These are phyloP conservation scores for Phanerochaete sordida DNA, from an alignment of 768 basidiomycete species.

Conservation along the genomic window DNA sequence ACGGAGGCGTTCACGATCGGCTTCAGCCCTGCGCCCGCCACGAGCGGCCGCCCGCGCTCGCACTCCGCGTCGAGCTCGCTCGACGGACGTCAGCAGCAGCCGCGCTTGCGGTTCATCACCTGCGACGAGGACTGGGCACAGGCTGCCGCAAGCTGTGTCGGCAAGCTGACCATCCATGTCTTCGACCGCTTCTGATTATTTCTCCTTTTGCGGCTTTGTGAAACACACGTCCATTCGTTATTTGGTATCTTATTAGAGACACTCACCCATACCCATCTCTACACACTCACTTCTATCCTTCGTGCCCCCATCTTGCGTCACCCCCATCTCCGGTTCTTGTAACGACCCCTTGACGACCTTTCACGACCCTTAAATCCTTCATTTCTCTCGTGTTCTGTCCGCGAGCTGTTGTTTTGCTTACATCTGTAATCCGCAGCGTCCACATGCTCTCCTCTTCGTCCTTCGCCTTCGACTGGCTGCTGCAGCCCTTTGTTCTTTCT, in stretches of 20 bases:
- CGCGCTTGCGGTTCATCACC: conserved; percentile 40
- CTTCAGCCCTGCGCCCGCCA: conserved; percentile 38
- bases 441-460: background rate
- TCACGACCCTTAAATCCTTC: background rate
- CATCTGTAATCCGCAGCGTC: conserved; percentile 7
- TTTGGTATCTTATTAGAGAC: background rate
- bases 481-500: background rate
- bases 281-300: background rate
- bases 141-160: conserved; percentile 38
- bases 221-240: background rate
- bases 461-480: conserved; percentile 5
- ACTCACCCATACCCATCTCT: background rate
- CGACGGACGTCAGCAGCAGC: conserved; percentile 9
- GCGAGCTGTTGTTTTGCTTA: conserved; percentile 3
- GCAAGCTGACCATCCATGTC: conserved; percentile 59
- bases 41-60: conserved; percentile 25
- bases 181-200: conserved; percentile 22
- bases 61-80: conserved; percentile 30
- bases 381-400: background rate
- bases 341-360: conserved; percentile 6
- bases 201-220: background rate
- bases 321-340: too few relatives aligned
- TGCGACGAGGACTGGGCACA: conserved; percentile 61
- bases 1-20: conserved; percentile 53
- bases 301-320: background rate